phyloP scores from a whole-genome alignment of 352 stramenopile species.

The Phytophthora tubulina region DNA sequence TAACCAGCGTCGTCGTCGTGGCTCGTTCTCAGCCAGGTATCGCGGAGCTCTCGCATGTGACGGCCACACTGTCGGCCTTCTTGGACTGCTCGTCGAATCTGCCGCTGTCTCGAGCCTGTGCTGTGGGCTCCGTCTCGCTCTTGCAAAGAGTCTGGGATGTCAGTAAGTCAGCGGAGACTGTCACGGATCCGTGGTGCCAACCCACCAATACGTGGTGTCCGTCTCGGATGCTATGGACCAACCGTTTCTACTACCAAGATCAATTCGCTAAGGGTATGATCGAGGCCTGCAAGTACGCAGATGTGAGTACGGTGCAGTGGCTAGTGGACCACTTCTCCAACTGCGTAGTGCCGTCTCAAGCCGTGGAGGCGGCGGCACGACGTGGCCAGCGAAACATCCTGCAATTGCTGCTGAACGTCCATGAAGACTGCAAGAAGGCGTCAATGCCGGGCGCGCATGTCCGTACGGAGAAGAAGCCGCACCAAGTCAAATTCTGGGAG shows the following conservation, averaged over 20 bases:
- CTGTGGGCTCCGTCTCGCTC: conserved; percentile 26
- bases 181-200: conserved; percentile 21
- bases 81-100: conserved; percentile 34
- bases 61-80: conserved; percentile 23
- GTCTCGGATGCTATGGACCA: conserved; percentile 36
- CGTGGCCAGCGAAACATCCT: conserved; percentile 27
- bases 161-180: conserved; percentile 27
- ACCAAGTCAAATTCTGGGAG: conserved; percentile 44
- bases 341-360: conserved; percentile 28
- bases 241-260: conserved; percentile 39
- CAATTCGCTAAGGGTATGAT: conserved; percentile 32
- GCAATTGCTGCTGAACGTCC: conserved; percentile 26
- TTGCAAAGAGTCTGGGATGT: conserved; percentile 25
- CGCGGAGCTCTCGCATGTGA: conserved; percentile 36
- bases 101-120: conserved; percentile 32
- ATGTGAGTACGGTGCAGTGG: conserved; percentile 30
- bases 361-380: conserved; percentile 28
- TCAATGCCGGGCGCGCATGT: conserved; percentile 17
- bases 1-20: conserved; percentile 33
- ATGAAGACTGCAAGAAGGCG: conserved; percentile 25
- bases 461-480: conserved; percentile 16
- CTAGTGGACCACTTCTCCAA: conserved; percentile 26
- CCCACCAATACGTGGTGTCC: conserved; percentile 29
- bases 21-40: conserved; percentile 27
- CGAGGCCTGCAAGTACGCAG: conserved; percentile 27